A percentile compares a stretch with the other conserved stretches of the same genome.
Conservation (phyloP, 352 stramenopile genomes). For the Blastocystis sp. region DNA sequence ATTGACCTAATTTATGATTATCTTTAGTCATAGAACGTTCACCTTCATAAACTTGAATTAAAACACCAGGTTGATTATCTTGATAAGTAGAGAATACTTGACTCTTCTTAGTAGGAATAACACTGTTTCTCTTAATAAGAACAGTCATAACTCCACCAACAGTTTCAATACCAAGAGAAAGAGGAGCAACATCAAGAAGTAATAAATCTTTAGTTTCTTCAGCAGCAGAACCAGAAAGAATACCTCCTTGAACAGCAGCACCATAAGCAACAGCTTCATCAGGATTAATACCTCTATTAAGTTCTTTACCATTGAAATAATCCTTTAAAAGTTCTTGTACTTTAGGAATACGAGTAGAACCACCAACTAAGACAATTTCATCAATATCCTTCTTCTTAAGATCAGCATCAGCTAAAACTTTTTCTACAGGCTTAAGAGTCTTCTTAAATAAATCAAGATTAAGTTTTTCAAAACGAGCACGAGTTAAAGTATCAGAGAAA, state of each 20-base stretch:
- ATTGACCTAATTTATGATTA: slow-evolving; percentile 95
- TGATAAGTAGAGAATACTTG: slow-evolving; percentile 94
- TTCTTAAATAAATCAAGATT: slow-evolving; percentile 96
- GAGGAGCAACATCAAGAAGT: slow-evolving; percentile 83
- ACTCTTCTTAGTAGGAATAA: slow-evolving; percentile 90
- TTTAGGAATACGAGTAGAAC: slow-evolving; percentile 85
- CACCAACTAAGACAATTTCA: slow-evolving; percentile 93
- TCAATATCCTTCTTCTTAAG: slow-evolving; percentile 86
- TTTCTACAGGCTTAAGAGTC: slow-evolving; percentile 75
- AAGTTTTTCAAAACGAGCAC: slow-evolving; percentile 89
- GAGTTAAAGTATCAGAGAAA: slow-evolving; percentile 76
- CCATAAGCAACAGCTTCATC: slow-evolving; percentile 95
- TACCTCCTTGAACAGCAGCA: slow-evolving; percentile 74
- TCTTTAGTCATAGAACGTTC: slow-evolving; percentile 96
- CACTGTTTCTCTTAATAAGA: slow-evolving; percentile 89
- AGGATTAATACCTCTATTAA: slow-evolving; percentile 69
- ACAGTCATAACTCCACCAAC: slow-evolving; percentile 94
- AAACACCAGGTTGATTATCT: slow-evolving; percentile 79
- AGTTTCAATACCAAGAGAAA: slow-evolving; percentile 92
- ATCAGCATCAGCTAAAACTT: slow-evolving; percentile 78
- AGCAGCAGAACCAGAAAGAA: slow-evolving; percentile 56
- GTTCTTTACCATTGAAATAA: slow-evolving; percentile 91
- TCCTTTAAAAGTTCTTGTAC: slow-evolving; percentile 85
- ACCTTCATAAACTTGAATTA: slow-evolving; percentile 88
- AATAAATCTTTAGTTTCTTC: slow-evolving; percentile 75